Conservation (phyloP, 371 early-diverging fungal genomes). For the Dichotomocladium elegans region DNA sequence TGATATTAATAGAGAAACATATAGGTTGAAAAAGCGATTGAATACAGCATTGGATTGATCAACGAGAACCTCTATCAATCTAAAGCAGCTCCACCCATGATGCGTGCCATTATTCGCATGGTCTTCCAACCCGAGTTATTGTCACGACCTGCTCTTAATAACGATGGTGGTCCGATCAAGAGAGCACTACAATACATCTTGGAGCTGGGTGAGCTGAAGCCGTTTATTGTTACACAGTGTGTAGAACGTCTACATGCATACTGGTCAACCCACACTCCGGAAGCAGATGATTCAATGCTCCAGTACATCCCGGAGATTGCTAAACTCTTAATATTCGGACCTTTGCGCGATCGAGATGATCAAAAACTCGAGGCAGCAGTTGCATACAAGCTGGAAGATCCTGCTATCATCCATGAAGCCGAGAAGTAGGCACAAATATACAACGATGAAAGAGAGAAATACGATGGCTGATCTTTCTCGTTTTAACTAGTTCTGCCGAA, state of each 20-base stretch:
- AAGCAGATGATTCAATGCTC: slow-evolving; percentile 30
- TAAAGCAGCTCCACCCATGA: slow-evolving; percentile 30
- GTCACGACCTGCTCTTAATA: slow-evolving; percentile 19
- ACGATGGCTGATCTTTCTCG: too few species aligned
- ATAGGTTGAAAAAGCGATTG: slow-evolving; percentile 20
- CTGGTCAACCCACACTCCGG: slow-evolving; percentile 28
- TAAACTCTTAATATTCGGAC: slow-evolving; percentile 49
- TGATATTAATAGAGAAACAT: background rate
- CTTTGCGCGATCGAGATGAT: slow-evolving; percentile 51
- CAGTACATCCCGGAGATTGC: slow-evolving; percentile 36
- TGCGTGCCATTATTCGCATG: slow-evolving; percentile 28
- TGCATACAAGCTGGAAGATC: slow-evolving; percentile 32
- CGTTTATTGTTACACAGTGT: slow-evolving; percentile 30
- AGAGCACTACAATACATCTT: slow-evolving; percentile 30
- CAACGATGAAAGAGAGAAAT: background rate
- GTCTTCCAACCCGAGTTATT: slow-evolving; percentile 36
- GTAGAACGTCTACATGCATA: slow-evolving; percentile 25
- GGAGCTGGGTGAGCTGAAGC: slow-evolving; percentile 33
- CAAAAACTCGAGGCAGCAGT: slow-evolving; percentile 52
- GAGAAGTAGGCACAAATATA: slow-evolving; percentile 26
- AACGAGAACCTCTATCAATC: slow-evolving; percentile 34
- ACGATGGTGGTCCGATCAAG: slow-evolving; percentile 38
- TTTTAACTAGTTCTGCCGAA: slow-evolving; percentile 38
- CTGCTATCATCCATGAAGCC: slow-evolving; percentile 19
- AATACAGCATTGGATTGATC: slow-evolving; percentile 31